Percentiles rank a stretch among this genome's conserved stretches.
These are phyloP conservation scores for Jimgerdemannia lactiflua DNA, from an alignment of 192 early-diverging fungal genomes.

Conservation along the genomic window DNA sequence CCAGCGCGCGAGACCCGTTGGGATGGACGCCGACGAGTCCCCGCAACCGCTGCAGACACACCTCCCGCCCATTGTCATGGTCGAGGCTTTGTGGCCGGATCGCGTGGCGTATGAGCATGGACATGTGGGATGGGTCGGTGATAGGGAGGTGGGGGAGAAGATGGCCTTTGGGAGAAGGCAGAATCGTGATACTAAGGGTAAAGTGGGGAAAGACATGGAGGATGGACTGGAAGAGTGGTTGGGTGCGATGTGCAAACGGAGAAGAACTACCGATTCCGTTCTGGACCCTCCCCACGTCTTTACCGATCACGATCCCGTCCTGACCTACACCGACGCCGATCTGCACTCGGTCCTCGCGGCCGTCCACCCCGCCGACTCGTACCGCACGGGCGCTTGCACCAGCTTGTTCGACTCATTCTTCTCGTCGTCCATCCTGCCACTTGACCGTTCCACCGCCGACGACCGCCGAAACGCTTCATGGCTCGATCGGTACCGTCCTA, in stretches of 20 bases:
- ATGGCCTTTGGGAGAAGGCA: no score
- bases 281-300: background rate
- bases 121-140: background rate
- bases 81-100: background rate
- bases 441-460: background rate
- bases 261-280: background rate
- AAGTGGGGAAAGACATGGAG: background rate
- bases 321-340: background rate
- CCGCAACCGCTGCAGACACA: background rate
- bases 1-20: no score
- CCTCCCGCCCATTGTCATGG: background rate
- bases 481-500: background rate
- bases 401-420: background rate
- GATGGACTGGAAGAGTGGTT: background rate
- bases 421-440: background rate
- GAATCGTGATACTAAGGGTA: no score
- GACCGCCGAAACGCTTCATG: background rate
- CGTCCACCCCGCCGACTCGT: background rate
- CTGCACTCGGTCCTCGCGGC: background rate
- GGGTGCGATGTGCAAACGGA: background rate
- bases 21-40: background rate
- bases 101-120: background rate
- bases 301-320: background rate
- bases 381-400: background rate
- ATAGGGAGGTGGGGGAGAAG: no score